Conservation (phyloP, 2,329 filamentous ascomycete genomes). For the Byssochlamys sp. region DNA sequence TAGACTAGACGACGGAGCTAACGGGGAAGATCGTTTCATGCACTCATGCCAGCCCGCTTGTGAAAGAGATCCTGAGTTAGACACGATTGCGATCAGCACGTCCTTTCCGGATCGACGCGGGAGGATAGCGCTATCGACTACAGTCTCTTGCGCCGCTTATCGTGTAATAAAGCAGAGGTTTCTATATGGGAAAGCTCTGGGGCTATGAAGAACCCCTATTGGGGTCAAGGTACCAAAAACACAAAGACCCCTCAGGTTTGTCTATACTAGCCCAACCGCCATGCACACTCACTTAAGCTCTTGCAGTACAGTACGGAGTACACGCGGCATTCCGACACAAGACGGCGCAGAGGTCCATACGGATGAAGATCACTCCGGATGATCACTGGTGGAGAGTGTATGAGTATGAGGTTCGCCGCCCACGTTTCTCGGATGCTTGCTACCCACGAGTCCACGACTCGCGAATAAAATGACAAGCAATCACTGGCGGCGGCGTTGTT, state of each 20-base stretch:
- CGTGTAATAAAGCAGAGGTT: background rate
- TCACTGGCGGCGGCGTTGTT: background rate
- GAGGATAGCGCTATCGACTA: background rate
- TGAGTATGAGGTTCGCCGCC: background rate
- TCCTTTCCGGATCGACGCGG: background rate
- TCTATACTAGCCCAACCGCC: background rate
- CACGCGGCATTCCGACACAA: background rate
- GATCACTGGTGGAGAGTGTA: background rate
- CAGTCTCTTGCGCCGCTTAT: background rate
- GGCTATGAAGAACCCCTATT: background rate
- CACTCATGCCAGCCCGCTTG: background rate
- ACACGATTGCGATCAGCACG: background rate
- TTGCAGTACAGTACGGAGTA: background rate
- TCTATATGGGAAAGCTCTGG: background rate
- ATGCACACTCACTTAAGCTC: background rate
- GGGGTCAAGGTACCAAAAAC: background rate
- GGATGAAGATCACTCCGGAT: background rate
- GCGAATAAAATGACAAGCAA: background rate
- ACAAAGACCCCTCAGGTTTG: background rate
- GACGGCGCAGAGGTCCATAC: background rate
- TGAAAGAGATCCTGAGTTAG: background rate
- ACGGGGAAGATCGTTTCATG: background rate
- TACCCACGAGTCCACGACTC: background rate
- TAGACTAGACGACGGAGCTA: background rate
- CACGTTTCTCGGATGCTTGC: background rate